These are phyloP conservation scores for Fragaria iinumae DNA, from an alignment of 306 rosid species.

Conservation along the genomic window DNA sequence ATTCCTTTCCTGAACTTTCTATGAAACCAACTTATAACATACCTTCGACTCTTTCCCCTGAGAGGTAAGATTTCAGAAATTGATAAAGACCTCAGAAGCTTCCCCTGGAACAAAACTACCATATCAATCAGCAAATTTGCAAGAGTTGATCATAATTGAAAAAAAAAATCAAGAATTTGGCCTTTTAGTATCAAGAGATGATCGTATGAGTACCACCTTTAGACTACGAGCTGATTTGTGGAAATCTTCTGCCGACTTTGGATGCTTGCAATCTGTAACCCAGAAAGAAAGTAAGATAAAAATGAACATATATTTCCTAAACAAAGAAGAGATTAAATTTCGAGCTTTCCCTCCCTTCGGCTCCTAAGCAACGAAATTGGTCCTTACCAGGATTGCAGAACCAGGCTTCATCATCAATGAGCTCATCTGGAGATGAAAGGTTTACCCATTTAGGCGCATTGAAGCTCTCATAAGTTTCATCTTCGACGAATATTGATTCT, in stretches of 20 bases:
- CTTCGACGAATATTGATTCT: conserved; percentile 36
- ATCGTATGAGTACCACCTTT: conserved; percentile 30
- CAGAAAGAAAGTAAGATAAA: neutral
- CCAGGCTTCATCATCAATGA: conserved; percentile 40
- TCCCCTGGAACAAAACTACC: conserved; percentile 28
- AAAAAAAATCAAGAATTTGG: neutral
- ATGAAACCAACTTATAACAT: neutral
- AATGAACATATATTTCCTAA: neutral
- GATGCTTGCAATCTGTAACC: conserved; percentile 46
- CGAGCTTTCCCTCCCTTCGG: neutral
- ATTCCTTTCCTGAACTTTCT: neutral
- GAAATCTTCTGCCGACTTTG: conserved; percentile 41
- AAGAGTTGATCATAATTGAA: neutral
- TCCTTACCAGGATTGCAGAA: conserved; percentile 47
- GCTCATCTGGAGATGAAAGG: conserved; percentile 33
- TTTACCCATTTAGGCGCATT: conserved; percentile 55
- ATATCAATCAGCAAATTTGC: neutral
- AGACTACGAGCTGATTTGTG: conserved; percentile 14
- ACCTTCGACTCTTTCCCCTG: conserved; percentile 41
- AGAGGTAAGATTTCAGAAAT: conserved; percentile 49
- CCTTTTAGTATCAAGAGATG: neutral
- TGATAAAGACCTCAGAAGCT: conserved; percentile 36
- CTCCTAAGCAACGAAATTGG: neutral
- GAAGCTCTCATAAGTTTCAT: conserved; percentile 40
- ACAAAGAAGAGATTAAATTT: neutral